Evolutionary conservation across 2,329 filamentous ascomycete species (phyloP).

Genomic region (Aspergillus niger): DNA sequence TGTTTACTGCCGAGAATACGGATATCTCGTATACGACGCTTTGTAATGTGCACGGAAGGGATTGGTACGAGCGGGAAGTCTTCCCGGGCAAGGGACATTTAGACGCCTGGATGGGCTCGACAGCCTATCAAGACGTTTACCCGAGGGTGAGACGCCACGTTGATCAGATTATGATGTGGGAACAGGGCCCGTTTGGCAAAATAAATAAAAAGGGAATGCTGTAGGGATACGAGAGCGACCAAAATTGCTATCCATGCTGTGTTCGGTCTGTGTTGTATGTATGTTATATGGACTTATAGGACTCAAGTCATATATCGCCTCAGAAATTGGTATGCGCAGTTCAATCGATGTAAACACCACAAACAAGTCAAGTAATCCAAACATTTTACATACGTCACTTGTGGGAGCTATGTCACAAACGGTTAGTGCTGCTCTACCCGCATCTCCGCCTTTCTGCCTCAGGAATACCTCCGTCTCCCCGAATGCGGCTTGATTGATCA

Average conservation of each 20-base stretch:
- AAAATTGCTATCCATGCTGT: neutral
- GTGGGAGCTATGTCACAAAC: neutral
- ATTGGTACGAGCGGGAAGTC: slow-evolving; percentile 8
- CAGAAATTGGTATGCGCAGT: too few relatives aligned
- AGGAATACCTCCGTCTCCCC: neutral
- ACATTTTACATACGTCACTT: neutral
- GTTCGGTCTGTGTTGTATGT: neutral
- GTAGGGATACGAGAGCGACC: neutral
- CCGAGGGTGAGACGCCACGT: slow-evolving; percentile 5
- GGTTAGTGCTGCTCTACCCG: neutral
- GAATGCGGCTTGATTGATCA: neutral
- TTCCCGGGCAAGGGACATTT: slow-evolving; percentile 2
- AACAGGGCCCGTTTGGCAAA: neutral
- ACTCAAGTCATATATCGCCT: too few relatives aligned
- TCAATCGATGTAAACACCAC: too few relatives aligned
- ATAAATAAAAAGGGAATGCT: neutral
- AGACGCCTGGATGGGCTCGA: slow-evolving; percentile 6
- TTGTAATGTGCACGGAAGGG: slow-evolving; percentile 4
- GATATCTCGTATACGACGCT: slow-evolving; percentile 6
- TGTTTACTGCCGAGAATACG: slow-evolving; percentile 8
- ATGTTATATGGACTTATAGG: too few relatives aligned
- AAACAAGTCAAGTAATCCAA: neutral
- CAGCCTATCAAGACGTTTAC: slow-evolving; percentile 5
- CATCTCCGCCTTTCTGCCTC: slow-evolving; percentile 6
- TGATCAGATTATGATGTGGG: neutral